phyloP scores from a whole-genome alignment of 371 early-diverging fungal species.

The Saksenaea oblongispora region DNA sequence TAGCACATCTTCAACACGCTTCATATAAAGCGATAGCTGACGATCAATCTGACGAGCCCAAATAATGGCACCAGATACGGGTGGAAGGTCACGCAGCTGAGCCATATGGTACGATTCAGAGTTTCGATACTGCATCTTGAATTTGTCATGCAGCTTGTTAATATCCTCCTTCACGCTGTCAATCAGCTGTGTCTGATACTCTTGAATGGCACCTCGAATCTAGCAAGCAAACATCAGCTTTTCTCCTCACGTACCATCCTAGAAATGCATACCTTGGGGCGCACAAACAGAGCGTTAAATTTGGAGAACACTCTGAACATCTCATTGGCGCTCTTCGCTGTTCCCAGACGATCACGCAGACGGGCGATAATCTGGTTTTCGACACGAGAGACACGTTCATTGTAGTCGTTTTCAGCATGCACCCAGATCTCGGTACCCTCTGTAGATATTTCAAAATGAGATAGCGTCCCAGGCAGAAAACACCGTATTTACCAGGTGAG shows the following conservation, averaged over 20 bases:
- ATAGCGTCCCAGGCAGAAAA: neutral
- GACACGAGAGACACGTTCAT: conserved; percentile 92
- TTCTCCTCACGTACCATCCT: too few species aligned
- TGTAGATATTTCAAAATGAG: conserved; percentile 13
- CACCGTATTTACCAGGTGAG: conserved; percentile 54
- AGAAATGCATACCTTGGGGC: conserved; percentile 94
- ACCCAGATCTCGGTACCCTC: conserved; percentile 97
- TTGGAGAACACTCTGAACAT: conserved; percentile 99
- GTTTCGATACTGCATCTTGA: conserved; percentile 88
- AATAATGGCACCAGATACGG: conserved; percentile 92
- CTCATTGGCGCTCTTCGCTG: conserved; percentile 95
- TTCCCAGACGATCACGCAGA: conserved; percentile 91
- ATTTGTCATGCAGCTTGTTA: conserved; percentile 92
- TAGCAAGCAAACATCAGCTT: conserved; percentile 12
- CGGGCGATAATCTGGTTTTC: conserved; percentile 97
- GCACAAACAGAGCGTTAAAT: conserved; percentile 97
- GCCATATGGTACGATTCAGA: conserved; percentile 90
- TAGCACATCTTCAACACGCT: conserved; percentile 95
- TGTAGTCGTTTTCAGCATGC: conserved; percentile 88
- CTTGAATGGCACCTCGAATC: conserved; percentile 98
- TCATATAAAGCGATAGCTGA: conserved; percentile 94
- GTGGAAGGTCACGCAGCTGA: conserved; percentile 91
- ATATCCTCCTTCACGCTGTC: conserved; percentile 98
- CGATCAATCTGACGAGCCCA: conserved; percentile 99
- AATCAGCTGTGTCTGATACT: conserved; percentile 97